Conservation (phyloP, 805 yeast species). For the Candida coleopterorum region DNA sequence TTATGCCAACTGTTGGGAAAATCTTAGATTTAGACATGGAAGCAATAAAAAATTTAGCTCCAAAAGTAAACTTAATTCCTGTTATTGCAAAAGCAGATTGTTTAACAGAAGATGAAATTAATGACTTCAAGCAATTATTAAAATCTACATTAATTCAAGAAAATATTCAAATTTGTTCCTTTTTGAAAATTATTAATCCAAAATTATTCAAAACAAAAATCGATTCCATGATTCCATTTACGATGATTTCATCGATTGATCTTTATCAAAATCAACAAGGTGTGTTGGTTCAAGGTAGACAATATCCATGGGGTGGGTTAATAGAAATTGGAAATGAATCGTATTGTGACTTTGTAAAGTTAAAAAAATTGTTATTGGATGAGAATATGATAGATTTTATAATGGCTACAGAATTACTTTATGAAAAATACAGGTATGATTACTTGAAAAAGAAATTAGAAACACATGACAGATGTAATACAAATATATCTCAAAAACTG, state of each 20-base stretch:
- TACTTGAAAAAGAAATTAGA: slow-evolving; percentile 18
- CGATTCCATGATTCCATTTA: slow-evolving; percentile 55
- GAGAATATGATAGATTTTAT: slow-evolving; percentile 76
- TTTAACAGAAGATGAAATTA: slow-evolving; percentile 22
- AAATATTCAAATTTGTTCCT: slow-evolving; percentile 25
- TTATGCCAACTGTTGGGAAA: slow-evolving; percentile 62
- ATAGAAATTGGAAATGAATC: slow-evolving; percentile 75
- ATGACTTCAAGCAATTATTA: slow-evolving; percentile 22
- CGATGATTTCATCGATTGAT: slow-evolving; percentile 65
- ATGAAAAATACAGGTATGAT: slow-evolving; percentile 61
- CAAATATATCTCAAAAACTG: slow-evolving; percentile 33
- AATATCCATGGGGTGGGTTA: slow-evolving; percentile 85
- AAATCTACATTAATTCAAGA: slow-evolving; percentile 18
- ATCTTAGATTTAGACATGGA: slow-evolving; percentile 31
- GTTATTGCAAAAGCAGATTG: slow-evolving; percentile 36
- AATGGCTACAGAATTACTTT: slow-evolving; percentile 69
- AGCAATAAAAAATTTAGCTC: slow-evolving; percentile 29
- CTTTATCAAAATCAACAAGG: slow-evolving; percentile 20
- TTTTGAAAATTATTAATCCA: slow-evolving; percentile 24
- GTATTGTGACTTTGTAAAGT: slow-evolving; percentile 70
- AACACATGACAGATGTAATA: slow-evolving; percentile 34
- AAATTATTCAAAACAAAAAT: slow-evolving; percentile 21
- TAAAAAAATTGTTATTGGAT: slow-evolving; percentile 62
- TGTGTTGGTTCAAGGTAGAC: slow-evolving; percentile 63
- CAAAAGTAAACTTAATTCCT: slow-evolving; percentile 35